Conservation (phyloP, 352 stramenopile genomes). For the Pythium sukuiense region DNA sequence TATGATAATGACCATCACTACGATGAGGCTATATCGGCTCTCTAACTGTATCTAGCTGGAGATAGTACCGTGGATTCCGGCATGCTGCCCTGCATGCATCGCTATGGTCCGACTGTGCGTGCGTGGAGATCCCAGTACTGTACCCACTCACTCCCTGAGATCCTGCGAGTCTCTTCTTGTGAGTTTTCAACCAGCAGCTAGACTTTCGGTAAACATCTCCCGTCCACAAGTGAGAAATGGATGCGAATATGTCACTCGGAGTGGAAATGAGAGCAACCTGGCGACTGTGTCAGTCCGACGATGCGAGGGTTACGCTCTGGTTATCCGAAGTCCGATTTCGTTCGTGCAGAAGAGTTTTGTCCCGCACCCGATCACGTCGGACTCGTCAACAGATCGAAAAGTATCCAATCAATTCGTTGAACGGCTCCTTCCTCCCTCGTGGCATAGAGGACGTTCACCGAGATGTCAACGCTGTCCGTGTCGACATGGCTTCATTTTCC, state of each 20-base stretch:
- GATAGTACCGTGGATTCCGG: too few species aligned
- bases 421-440: background rate
- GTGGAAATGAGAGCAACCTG: background rate
- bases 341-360: background rate
- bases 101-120: too few species aligned
- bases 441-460: background rate
- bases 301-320: background rate
- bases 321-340: background rate
- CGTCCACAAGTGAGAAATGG: too few species aligned
- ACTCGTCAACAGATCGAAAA: background rate
- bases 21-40: too few species aligned
- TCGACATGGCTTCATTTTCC: conserved; percentile 18
- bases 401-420: conserved; percentile 1
- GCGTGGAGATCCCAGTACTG: too few species aligned
- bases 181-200: too few species aligned
- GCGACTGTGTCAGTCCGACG: background rate
- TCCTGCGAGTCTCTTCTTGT: too few species aligned
- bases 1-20: too few species aligned
- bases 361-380: background rate
- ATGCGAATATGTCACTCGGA: background rate
- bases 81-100: too few species aligned
- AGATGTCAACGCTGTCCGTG: background rate
- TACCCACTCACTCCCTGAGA: too few species aligned
- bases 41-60: too few species aligned
- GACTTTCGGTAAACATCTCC: too few species aligned